A percentile compares a stretch with the other conserved stretches of the same genome.
These are phyloP conservation scores for Pachyrhizus erosus DNA, from an alignment of 306 rosid genomes.

Conservation along the genomic window DNA sequence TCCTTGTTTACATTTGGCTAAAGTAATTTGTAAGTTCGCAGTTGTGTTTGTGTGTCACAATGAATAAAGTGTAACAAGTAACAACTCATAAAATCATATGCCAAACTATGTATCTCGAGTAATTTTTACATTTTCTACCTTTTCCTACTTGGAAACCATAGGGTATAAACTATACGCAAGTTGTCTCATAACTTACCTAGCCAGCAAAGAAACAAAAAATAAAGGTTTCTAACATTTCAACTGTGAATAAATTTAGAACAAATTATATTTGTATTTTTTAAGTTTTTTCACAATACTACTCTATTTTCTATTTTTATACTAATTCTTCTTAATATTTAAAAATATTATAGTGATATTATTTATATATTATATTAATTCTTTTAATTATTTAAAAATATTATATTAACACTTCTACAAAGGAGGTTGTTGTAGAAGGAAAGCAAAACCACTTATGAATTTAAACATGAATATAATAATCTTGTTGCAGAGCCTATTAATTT, in stretches of 20 bases:
- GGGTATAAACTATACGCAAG: neutral
- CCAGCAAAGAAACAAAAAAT: constrained; percentile 10
- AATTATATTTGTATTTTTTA: too few species aligned
- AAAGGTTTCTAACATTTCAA: constrained; percentile 18
- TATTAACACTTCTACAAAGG: too few species aligned
- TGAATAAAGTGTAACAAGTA: neutral
- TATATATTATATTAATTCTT: too few species aligned
- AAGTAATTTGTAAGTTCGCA: neutral
- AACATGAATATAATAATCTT: neutral
- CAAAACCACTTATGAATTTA: neutral
- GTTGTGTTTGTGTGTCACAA: neutral
- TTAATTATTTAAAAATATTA: too few species aligned
- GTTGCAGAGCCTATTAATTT: neutral
- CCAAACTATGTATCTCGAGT: neutral
- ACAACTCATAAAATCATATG: neutral
- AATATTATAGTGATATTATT: too few species aligned
- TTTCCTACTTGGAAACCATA: neutral
- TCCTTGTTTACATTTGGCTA: neutral
- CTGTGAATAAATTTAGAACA: too few species aligned
- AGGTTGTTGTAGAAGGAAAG: too few species aligned
- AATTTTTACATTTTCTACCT: neutral
- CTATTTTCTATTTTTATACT: too few species aligned
- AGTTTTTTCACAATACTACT: too few species aligned
- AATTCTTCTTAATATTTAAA: too few species aligned
- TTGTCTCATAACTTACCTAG: neutral